phyloP scores from a whole-genome alignment of 768 basidiomycete species.

The Hortiboletus campestris region DNA sequence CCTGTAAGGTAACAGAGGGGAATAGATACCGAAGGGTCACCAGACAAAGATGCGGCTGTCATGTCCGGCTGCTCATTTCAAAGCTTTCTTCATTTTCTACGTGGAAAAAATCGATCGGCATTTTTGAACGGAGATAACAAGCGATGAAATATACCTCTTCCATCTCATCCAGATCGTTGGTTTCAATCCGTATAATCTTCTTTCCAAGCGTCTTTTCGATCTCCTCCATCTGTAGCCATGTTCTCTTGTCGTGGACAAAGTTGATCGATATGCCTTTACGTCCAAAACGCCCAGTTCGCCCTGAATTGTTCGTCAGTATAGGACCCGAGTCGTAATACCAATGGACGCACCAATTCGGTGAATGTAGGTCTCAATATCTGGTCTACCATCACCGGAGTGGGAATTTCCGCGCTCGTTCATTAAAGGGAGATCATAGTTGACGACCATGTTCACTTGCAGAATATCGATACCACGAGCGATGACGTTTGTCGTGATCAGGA shows the following conservation, averaged over 20 bases:
- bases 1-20: background rate
- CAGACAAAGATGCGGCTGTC: background rate
- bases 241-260: constrained; percentile 89
- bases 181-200: constrained; percentile 83
- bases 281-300: constrained; percentile 97
- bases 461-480: constrained; percentile 98
- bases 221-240: constrained; percentile 86
- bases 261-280: constrained; percentile 96
- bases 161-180: constrained; percentile 89
- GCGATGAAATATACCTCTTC: constrained; percentile 63
- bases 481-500: constrained; percentile 98
- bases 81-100: constrained; percentile 80
- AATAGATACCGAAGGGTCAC: background rate
- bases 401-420: constrained; percentile 63
- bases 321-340: background rate
- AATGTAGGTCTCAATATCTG: constrained; percentile 96
- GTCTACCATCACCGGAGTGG: constrained; percentile 50
- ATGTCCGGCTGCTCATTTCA: constrained; percentile 46
- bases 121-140: background rate
- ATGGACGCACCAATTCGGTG: constrained; percentile 84
- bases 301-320: constrained; percentile 40
- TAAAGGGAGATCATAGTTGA: constrained; percentile 94
- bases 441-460: constrained; percentile 99
- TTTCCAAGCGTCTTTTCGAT: constrained; percentile 80
- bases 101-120: background rate